Conservation (phyloP, 345 rosid genomes). For the Arabidopsis arenosa region DNA sequence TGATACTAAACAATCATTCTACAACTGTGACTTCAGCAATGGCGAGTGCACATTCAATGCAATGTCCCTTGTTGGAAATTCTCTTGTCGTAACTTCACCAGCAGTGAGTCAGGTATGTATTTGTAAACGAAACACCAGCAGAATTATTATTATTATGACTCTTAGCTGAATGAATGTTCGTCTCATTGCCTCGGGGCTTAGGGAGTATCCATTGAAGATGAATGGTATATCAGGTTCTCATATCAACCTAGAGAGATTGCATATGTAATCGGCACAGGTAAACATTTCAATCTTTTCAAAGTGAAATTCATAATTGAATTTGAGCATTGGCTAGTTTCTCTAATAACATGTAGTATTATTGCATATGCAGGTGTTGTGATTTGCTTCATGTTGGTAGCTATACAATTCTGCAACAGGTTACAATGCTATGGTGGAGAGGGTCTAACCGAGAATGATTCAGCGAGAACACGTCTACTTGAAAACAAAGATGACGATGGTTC, state of each 20-base stretch:
- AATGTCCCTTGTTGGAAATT: slow-evolving; percentile 60
- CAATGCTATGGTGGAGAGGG: slow-evolving; percentile 38
- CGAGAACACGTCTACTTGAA: slow-evolving; percentile 57
- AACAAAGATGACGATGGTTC: slow-evolving; percentile 70
- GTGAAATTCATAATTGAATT: neutral
- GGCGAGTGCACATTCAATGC: slow-evolving; percentile 55
- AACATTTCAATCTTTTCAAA: slow-evolving; percentile 22
- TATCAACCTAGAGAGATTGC: slow-evolving; percentile 73
- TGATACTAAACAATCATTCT: slow-evolving; percentile 69
- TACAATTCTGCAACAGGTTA: slow-evolving; percentile 58
- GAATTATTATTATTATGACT: neutral
- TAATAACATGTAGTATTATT: neutral
- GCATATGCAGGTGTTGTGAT: slow-evolving; percentile 58
- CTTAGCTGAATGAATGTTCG: slow-evolving; percentile 5
- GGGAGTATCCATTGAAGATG: slow-evolving; percentile 51
- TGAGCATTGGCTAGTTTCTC: neutral
- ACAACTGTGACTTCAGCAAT: slow-evolving; percentile 64
- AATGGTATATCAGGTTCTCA: slow-evolving; percentile 67
- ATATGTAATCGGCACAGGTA: slow-evolving; percentile 68
- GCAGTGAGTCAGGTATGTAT: slow-evolving; percentile 52
- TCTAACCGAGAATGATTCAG: slow-evolving; percentile 32
- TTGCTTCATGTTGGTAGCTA: slow-evolving; percentile 52
- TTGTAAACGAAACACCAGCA: neutral
- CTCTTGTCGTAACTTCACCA: slow-evolving; percentile 68
- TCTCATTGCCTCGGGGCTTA: slow-evolving; percentile 45